phyloP scores from a whole-genome alignment of 1,139 yeast species.

The Suhomyces yuchorum region DNA sequence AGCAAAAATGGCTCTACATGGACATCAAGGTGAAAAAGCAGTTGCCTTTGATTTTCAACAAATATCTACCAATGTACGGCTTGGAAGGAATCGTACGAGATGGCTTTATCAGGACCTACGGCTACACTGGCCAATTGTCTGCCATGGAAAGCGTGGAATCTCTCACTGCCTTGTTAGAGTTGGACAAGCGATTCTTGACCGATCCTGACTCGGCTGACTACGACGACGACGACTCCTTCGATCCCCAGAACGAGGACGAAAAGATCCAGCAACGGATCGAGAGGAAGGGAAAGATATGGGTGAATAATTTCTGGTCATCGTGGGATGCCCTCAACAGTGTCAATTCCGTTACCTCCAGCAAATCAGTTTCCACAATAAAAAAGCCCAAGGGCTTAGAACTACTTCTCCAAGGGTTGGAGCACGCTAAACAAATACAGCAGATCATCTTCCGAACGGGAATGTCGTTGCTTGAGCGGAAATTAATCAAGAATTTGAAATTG shows the following conservation, averaged over 20 bases:
- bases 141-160: conserved; percentile 96
- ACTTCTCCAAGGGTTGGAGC: conserved; percentile 68
- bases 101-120: conserved; percentile 84
- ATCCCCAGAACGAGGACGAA: conserved; percentile 35
- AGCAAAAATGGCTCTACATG: conserved; percentile 92
- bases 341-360: conserved; percentile 21
- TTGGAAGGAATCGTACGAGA: conserved; percentile 81
- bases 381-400: conserved; percentile 56
- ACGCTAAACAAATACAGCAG: conserved; percentile 81
- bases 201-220: conserved; percentile 13
- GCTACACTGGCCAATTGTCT: conserved; percentile 81
- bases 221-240: conserved; percentile 26
- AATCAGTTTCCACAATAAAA: conserved; percentile 24
- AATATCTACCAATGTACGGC: conserved; percentile 75
- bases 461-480: conserved; percentile 79
- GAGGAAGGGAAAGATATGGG: conserved; percentile 71
- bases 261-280: conserved; percentile 47
- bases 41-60: conserved; percentile 66
- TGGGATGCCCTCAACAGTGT: conserved; percentile 82
- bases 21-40: conserved; percentile 77
- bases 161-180: conserved; percentile 79
- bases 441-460: conserved; percentile 89
- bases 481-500: conserved; percentile 75
- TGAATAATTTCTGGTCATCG: conserved; percentile 88
- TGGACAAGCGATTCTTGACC: conserved; percentile 43